These are phyloP conservation scores for Thamnidium elegans DNA, from an alignment of 192 early-diverging fungal species.

Conservation along the genomic window DNA sequence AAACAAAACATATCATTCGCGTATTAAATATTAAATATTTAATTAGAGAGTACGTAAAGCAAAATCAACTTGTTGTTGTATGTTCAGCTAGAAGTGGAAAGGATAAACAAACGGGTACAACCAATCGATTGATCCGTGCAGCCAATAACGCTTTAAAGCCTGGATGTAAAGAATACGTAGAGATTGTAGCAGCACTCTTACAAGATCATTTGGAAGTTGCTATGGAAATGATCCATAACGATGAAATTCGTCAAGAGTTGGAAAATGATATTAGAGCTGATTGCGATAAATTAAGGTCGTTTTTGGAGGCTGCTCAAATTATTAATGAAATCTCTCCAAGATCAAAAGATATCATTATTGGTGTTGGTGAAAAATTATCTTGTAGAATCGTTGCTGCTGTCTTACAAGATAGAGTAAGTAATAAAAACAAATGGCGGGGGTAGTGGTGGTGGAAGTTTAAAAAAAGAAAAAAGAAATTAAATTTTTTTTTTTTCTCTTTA, in stretches of 20 bases:
- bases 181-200: slow-evolving; percentile 82
- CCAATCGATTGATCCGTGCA: slow-evolving; percentile 63
- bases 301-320: slow-evolving; percentile 86
- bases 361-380: slow-evolving; percentile 91
- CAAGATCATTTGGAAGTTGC: slow-evolving; percentile 76
- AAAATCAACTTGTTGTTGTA: slow-evolving; percentile 83
- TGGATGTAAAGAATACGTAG: slow-evolving; percentile 61
- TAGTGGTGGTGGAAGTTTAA: neutral
- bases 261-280: slow-evolving; percentile 69
- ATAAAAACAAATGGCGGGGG: neutral
- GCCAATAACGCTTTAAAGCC: slow-evolving; percentile 72
- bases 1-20: no score
- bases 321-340: slow-evolving; percentile 97
- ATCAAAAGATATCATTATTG: slow-evolving; percentile 93
- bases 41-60: slow-evolving; percentile 61
- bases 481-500: slow-evolving; percentile 22
- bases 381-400: slow-evolving; percentile 86
- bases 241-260: slow-evolving; percentile 49
- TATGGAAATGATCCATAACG: slow-evolving; percentile 48
- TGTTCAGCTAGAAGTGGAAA: slow-evolving; percentile 93
- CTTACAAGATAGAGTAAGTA: slow-evolving; percentile 58
- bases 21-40: slow-evolving; percentile 36
- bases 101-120: slow-evolving; percentile 88
- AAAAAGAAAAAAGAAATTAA: neutral
- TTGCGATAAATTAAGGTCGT: slow-evolving; percentile 74